Base-by-base conservation (phyloP, 225 moss, liverwort and hornwort genomes). In the Antitrichia curtipendula region DNA sequence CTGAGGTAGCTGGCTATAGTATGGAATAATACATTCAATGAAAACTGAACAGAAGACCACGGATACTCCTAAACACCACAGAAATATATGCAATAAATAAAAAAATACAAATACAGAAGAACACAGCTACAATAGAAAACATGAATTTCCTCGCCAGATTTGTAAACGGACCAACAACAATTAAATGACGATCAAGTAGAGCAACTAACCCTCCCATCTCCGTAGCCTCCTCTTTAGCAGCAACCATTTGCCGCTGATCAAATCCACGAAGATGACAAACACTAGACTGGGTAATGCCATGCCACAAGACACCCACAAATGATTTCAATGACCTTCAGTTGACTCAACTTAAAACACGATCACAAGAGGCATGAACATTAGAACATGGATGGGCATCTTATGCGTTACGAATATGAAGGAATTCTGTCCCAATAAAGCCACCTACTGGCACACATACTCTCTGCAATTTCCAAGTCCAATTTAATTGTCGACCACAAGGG, bases 151-250 rank as follows among this genome's bases (percentile, higher is more conserved):
- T 52, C 25, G 54, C 65, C 47, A 60, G 9, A 57, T n/a, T 49
- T 61, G 34, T 43, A 21, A 57, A 88, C 76, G 74, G 32, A 82
- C 65, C 63, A 69, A 75, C 72, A 63, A 54, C 36, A 85, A 71
- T 36, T 58, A 32, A 64, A 73, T 78, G 78, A 73, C 59, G 61
- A 90, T 66, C 54, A 4, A 66, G 62, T 62, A n/a, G 60, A 85
- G 81, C 15, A 43, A 87, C 85, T 87, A 85, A 98, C 98, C 98
- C 98, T 88, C 98, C 98, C 96, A 97, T 96, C 87, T 98, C 98
- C 87, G 92, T 91, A 75, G 94, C 93, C 93, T 98, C 98, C 85
- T 98, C 98, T 89, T 97, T 96, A 36, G 90, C 90, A 84, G 95
- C 93, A 88, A 98, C 90, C 79, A 98, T 90, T 89, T 95, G 96